Evolutionary conservation across 192 early-diverging fungal genomes (phyloP).

Genomic region (Podila verticillata): DNA sequence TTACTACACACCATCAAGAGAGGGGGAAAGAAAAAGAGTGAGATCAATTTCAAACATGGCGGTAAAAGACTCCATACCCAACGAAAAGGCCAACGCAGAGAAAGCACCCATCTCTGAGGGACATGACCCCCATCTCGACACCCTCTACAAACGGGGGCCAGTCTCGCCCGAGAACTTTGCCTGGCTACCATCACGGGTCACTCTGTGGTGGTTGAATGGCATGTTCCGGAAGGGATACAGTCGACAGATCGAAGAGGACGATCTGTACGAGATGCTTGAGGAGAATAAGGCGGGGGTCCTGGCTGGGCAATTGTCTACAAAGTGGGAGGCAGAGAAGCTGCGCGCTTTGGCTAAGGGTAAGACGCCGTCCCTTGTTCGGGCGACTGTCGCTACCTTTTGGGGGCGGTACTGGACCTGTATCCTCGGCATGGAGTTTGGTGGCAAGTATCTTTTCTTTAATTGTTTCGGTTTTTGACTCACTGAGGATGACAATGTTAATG

Average conservation of each 20-base stretch:
- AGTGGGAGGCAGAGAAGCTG: slow-evolving; percentile 25
- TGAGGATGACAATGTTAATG: too few species aligned
- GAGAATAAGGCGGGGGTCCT: slow-evolving; percentile 18
- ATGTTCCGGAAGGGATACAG: slow-evolving; percentile 46
- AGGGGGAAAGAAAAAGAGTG: too few species aligned
- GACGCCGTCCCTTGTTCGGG: slow-evolving; percentile 24
- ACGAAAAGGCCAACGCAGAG: too few species aligned
- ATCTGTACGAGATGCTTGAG: slow-evolving; percentile 53
- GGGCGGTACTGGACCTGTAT: slow-evolving; percentile 23
- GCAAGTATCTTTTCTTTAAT: slow-evolving; percentile 7
- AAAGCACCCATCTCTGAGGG: background rate
- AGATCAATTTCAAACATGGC: too few species aligned
- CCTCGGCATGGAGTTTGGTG: slow-evolving; percentile 34
- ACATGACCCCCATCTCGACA: background rate
- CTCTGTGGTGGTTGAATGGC: slow-evolving; percentile 49
- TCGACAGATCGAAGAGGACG: slow-evolving; percentile 34
- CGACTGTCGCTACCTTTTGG: slow-evolving; percentile 30
- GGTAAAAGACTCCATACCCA: too few species aligned
- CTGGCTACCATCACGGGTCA: slow-evolving; percentile 32
- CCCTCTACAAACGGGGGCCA: slow-evolving; percentile 31
- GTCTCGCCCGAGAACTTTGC: slow-evolving; percentile 47
- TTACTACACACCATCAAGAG: too few species aligned
- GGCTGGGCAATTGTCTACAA: background rate
- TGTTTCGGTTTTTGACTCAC: background rate
- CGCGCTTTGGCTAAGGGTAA: slow-evolving; percentile 14